Base-by-base conservation (phyloP, 352 stramenopile genomes). In the Globisporangium yorkense region DNA sequence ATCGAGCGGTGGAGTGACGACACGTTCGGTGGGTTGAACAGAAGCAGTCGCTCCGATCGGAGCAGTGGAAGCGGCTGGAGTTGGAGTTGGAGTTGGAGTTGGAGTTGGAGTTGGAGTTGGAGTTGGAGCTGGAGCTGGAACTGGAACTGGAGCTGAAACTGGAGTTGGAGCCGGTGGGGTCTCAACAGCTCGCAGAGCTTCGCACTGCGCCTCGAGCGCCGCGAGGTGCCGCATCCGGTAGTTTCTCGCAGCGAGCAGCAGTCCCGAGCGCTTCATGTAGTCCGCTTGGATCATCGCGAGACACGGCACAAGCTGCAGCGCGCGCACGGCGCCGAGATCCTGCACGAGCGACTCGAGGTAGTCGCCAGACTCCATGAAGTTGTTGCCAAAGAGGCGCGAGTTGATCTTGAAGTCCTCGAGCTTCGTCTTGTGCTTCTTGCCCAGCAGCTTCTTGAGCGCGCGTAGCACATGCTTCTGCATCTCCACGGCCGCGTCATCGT, bases 401-500 rank as follows among this genome's bases (percentile, higher is more conserved):
- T 89, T 93, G 50, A 86, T 83, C 71, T 91, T 93, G 60, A 93
- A 93, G 35, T 91, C 83, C 54, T 90, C 75, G 24, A 87, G 54
- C 41, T 72, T 72, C 10, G 55, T 31, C 33, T 80, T 86, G 63
- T 87, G 59, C 55, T 77, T 80, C 31, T 71, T 74, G 20, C 59
- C 37, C n/a, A 87, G 64, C n/a, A 87, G 44, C 54, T 84, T 88
- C 56, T 83, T 86, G 57, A 89, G 66, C 5, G 72, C 69, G 51
- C 88, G 87, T 56, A 88, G 75, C 58, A 92, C 72, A 13, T 71
- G 74, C 50, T 87, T 91, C 55, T 93, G 75, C 74, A 91, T 85
- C 46, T 83, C 68, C 6, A 72, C 60, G 2, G 83, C 83, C 3
- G 68, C 72, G 12, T 71, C 72, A 49, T 91, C 75, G 50, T 79